Percentiles rank a stretch among this genome's conserved stretches.
Evolutionary conservation across 2,329 filamentous ascomycete species (phyloP).

Genomic region (Botrytis squamosa): DNA sequence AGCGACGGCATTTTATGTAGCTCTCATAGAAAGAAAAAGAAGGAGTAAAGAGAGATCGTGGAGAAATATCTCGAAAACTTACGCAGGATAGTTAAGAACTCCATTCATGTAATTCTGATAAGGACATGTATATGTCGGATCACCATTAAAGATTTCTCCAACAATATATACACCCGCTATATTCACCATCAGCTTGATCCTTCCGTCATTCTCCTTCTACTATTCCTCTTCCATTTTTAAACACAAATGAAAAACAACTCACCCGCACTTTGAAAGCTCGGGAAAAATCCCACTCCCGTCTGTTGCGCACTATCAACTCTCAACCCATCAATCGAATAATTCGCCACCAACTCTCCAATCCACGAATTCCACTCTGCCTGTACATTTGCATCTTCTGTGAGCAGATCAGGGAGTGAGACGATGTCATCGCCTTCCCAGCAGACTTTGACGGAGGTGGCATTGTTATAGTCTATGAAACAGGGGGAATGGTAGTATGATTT

Average conservation of each 20-base stretch:
- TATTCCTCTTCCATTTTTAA: too few species aligned
- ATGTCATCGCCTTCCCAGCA: conserved; percentile 37
- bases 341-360: conserved; percentile 34
- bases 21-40: background rate
- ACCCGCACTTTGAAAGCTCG: conserved; percentile 48
- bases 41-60: background rate
- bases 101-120: conserved; percentile 57
- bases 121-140: conserved; percentile 52
- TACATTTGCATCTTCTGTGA: conserved; percentile 35
- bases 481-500: conserved; percentile 39
- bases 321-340: conserved; percentile 48
- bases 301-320: conserved; percentile 51
- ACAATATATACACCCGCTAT: conserved; percentile 58
- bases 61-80: background rate
- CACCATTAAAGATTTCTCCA: conserved; percentile 59
- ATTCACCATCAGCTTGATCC: background rate
- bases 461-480: conserved; percentile 41
- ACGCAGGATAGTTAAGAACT: conserved; percentile 57
- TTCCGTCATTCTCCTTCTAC: background rate
- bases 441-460: conserved; percentile 35
- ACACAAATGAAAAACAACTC: background rate
- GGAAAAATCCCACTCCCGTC: conserved; percentile 53
- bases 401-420: conserved; percentile 36
- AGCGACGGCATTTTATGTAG: background rate
- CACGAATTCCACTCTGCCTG: conserved; percentile 32